Conservation (phyloP, 371 early-diverging fungal genomes). For the Mortierella sp. region DNA sequence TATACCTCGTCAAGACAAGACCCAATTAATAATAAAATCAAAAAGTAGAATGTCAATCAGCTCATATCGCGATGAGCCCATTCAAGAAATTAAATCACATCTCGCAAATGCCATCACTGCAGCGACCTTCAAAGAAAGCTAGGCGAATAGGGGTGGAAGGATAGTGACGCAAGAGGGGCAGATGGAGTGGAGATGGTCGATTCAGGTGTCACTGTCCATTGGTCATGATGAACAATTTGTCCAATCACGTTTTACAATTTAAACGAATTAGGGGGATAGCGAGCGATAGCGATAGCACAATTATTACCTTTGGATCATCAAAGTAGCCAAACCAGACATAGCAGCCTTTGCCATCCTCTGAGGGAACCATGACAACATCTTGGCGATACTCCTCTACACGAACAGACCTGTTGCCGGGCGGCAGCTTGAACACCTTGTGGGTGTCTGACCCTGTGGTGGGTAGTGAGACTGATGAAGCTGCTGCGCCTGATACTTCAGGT, state of each 20-base stretch:
- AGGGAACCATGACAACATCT: slow-evolving; percentile 61
- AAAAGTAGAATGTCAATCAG: not conserved
- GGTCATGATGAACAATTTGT: not conserved
- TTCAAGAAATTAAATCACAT: not conserved
- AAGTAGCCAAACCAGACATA: slow-evolving; percentile 64
- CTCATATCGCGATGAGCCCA: not conserved
- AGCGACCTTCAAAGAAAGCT: not conserved
- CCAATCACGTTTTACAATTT: not conserved
- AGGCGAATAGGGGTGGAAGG: not conserved
- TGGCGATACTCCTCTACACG: slow-evolving; percentile 66
- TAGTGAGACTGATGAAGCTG: slow-evolving; percentile 38
- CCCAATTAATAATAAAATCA: not conserved
- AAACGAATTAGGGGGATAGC: slow-evolving; percentile 3
- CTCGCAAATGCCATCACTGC: not conserved
- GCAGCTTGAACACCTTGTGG: slow-evolving; percentile 50
- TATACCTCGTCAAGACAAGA: not conserved
- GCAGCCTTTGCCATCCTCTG: slow-evolving; percentile 60
- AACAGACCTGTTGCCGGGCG: slow-evolving; percentile 53
- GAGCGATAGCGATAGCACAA: not conserved
- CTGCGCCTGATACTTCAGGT: slow-evolving; percentile 28
- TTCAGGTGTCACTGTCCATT: not conserved
- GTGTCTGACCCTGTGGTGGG: slow-evolving; percentile 27
- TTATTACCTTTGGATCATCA: slow-evolving; percentile 68
- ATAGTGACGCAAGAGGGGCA: not conserved
- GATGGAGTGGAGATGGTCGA: not conserved